phyloP scores from a whole-genome alignment of 306 rosid genomes.

The Elaeagnus macrophylla region DNA sequence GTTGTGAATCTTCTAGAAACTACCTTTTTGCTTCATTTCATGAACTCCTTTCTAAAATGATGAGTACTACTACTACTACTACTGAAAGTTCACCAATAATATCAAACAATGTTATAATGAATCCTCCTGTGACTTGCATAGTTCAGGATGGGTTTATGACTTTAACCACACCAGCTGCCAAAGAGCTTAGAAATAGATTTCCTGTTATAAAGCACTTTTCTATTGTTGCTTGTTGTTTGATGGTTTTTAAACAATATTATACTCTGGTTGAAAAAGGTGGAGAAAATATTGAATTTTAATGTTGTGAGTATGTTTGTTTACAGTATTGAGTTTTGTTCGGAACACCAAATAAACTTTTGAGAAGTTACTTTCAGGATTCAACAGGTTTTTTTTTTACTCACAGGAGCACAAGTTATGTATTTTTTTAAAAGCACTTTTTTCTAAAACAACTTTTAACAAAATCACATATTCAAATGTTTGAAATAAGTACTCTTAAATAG shows the following conservation, averaged over 20 bases:
- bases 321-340: no score
- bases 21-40: not conserved
- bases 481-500: no score
- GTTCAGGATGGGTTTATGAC: not conserved
- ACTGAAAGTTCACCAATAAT: no score
- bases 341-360: no score
- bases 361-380: no score
- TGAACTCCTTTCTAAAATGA: not conserved
- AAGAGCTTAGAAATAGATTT: constrained; percentile 1
- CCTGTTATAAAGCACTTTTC: not conserved
- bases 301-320: no score
- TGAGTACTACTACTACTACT: not conserved
- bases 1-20: not conserved
- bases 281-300: no score
- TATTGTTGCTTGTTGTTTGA: constrained; percentile 1
- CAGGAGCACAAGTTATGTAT: no score
- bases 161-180: not conserved
- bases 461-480: no score
- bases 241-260: not conserved
- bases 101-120: not conserved
- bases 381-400: no score
- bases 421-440: no score
- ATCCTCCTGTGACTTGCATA: not conserved
- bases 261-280: constrained; percentile 1
- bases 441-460: no score